A percentile compares a stretch with the other conserved stretches of the same genome.
These are phyloP conservation scores for Fagopyrum esculentum DNA, from an alignment of 148 eudicot species.

Conservation along the genomic window DNA sequence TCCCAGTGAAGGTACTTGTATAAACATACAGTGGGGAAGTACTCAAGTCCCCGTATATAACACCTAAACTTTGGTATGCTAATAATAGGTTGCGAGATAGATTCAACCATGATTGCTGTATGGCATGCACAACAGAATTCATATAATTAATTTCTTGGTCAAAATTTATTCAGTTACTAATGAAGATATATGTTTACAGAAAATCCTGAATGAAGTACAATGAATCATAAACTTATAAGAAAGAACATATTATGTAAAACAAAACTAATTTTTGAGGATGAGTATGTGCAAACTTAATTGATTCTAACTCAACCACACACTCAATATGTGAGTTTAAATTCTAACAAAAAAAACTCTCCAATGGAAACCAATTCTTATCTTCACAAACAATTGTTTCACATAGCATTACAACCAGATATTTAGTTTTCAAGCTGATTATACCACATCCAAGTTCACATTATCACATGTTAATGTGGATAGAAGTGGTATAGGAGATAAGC, in stretches of 20 bases:
- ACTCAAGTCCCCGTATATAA: conserved; percentile 88
- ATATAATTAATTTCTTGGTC: not conserved
- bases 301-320: not conserved
- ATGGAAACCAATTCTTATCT: not conserved
- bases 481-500: not conserved
- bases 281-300: not conserved
- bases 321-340: not conserved
- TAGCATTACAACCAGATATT: not conserved
- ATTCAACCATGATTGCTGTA: conserved; percentile 54
- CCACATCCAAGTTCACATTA: not conserved
- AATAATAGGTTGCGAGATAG: conserved; percentile 61
- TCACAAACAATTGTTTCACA: not conserved
- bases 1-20: conserved; percentile 58
- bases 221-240: not conserved
- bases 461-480: not conserved
- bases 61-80: conserved; percentile 92
- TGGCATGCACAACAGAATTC: conserved; percentile 8
- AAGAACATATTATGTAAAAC: too few species aligned
- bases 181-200: not conserved
- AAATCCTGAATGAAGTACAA: not conserved
- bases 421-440: not conserved
- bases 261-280: not conserved
- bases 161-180: not conserved
- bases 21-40: conserved; percentile 93
- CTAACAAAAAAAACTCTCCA: not conserved